phyloP scores from a whole-genome alignment of 2,329 filamentous ascomycete species.

The Aciculosporium take region DNA sequence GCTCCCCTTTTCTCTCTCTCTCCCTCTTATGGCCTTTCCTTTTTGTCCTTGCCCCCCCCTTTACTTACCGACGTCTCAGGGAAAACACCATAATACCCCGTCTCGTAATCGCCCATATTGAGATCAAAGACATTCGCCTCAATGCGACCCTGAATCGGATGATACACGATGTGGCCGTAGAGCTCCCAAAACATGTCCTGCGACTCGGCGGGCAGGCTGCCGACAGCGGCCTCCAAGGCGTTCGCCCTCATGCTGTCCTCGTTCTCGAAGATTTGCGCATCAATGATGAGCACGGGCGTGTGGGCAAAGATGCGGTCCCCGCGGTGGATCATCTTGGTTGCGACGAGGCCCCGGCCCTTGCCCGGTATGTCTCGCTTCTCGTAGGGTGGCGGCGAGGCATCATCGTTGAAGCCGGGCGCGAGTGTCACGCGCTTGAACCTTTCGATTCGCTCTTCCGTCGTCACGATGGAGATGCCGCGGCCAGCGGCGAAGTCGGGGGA shows the following conservation, averaged over 20 bases:
- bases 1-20: background rate
- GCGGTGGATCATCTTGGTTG: constrained; percentile 11
- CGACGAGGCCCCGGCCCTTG: constrained; percentile 13
- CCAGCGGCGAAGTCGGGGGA: constrained; percentile 20
- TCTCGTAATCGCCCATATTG: background rate
- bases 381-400: constrained; percentile 8
- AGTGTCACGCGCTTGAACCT: constrained; percentile 9
- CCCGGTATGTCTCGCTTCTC: constrained; percentile 12
- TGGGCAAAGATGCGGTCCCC: constrained; percentile 10
- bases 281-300: constrained; percentile 7
- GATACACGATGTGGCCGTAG: background rate
- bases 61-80: constrained; percentile 9
- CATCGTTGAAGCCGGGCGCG: constrained; percentile 13
- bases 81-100: constrained; percentile 3
- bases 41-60: background rate
- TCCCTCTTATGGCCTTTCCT: background rate
- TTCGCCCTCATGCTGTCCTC: too few relatives aligned
- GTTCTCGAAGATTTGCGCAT: constrained; percentile 2
- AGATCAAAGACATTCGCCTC: constrained; percentile 9
- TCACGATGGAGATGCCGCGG: constrained; percentile 25
- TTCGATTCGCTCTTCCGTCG: constrained; percentile 18
- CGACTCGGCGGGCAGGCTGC: constrained; percentile 2
- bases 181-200: constrained; percentile 6
- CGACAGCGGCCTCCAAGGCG: constrained; percentile 3
- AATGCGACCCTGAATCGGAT: constrained; percentile 6